phyloP scores from a whole-genome alignment of 2,329 filamentous ascomycete genomes.

The Fusarium verticillioides region DNA sequence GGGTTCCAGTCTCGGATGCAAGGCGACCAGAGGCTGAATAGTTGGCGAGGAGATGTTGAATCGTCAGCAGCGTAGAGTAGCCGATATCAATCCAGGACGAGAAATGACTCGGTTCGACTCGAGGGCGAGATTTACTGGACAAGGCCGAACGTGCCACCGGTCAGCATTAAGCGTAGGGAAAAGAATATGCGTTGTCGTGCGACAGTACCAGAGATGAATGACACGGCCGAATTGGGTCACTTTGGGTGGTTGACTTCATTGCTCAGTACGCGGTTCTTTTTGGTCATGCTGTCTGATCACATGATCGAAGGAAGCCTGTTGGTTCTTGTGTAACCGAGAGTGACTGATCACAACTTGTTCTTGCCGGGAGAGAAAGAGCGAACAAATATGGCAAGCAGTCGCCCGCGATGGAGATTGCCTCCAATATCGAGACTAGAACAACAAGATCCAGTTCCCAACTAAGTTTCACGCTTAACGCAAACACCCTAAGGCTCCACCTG shows the following conservation, averaged over 20 bases:
- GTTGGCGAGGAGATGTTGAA: conserved; percentile 8
- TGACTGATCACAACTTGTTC: conserved; percentile 36
- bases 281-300: conserved; percentile 38
- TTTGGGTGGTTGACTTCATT: conserved; percentile 26
- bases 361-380: conserved; percentile 6
- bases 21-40: conserved; percentile 19
- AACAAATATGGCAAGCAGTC: conserved; percentile 11
- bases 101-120: conserved; percentile 2
- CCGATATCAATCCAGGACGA: conserved; percentile 15
- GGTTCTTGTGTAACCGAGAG: conserved; percentile 22
- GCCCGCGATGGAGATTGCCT: conserved; percentile 16
- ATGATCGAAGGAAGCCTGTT: conserved; percentile 38
- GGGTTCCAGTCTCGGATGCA: conserved; percentile 32
- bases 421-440: conserved; percentile 2
- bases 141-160: conserved; percentile 11
- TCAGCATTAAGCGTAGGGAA: conserved; percentile 4
- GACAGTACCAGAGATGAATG: conserved; percentile 34
- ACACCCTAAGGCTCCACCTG: conserved; percentile 20
- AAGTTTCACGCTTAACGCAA: conserved; percentile 22
- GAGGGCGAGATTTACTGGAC: conserved; percentile 5
- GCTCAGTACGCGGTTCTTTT: conserved; percentile 6
- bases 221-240: conserved; percentile 31
- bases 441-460: conserved; percentile 15
- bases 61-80: conserved; percentile 20
- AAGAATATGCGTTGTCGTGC: conserved; percentile 30